Evolutionary conservation across 345 rosid species (phyloP), one percentile per base, ranked within the genome.

Genomic region (Corymbia maculata): DNA sequence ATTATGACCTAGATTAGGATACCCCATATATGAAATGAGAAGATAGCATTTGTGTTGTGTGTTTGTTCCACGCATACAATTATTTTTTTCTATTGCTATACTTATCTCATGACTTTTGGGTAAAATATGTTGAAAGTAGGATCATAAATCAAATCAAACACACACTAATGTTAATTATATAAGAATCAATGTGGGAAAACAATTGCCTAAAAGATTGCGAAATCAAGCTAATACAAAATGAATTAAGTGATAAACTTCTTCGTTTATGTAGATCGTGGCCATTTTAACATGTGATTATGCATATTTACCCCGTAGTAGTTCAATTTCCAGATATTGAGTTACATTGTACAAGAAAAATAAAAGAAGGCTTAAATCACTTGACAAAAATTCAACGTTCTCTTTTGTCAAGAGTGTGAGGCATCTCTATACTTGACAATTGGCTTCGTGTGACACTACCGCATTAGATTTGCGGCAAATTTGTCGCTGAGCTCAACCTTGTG

Each of bases 11-110:
- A 61, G n/a, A 64, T 16, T 2, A 10, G 0, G 70, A 8, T 64
- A 13, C 0, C 70, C 70, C 32, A 28, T 1, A 13, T 64, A 64
- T 28, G 70, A 64, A 64, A 28, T 64, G 70, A 64, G 0, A 64
- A 4, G 8, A 7, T 28, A 0, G n/a, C 12, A 28, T 64, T 64
- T n/a, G 32, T n/a, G 4, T 4, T 2, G 16, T 28, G 4, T n/a
- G n/a, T n/a, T n/a, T 6, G 32, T 28, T 28, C 16, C 16, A 14
- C 36, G 3, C 36, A 28, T 64, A 64, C 16, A 66, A 66, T 15
- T 10, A 2, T 8, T 66, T 66, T 32, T 21, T 14, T 66, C 16
- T 4, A 30, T 2, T 10, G 22, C 15, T 0, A 66, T 30, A 15
- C 42, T 7, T 13, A 66, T 14, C 42, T 66, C 42, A 14, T 9